Base-by-base conservation (phyloP, 2,329 filamentous ascomycete genomes). In the Cercospora canescens region DNA sequence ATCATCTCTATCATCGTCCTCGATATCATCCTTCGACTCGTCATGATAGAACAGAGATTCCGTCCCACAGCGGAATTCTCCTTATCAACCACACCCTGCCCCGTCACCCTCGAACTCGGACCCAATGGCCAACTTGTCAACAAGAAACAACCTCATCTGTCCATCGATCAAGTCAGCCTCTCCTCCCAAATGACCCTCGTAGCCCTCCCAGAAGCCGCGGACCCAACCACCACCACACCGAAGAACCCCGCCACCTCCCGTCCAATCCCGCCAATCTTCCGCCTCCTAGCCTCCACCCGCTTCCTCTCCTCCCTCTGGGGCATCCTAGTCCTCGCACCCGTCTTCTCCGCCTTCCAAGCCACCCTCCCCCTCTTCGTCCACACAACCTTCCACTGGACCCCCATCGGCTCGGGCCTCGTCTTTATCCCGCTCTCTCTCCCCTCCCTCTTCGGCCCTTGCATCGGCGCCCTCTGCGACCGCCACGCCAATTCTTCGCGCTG, bases 361-460 rank as follows among this genome's bases (percentile, higher is more conserved):
- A 65, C 67, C 12, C 64, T 74, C 0, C 70, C 72, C 6, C 56
- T 74, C 54, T 45, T 64, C 34, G 66, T 71, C 16, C 30, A 66
- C 56, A 24, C 28, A 4, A 66, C 60, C n/a, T 72, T 74, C 52
- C 60, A 60, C 50, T 74, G 71, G 71, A 57, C 64, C 26, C 52
- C 67, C 8, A 67, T 59, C 14, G 67, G 67, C 8, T 66, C 62
- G 11, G 72, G 71, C 16, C 67, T 73, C n/a, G 70, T 72, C 37
- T 74, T 73, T 69, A 39, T 74, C 24, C 70, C 70, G 1, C 45
- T 74, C 8, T 66, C 67, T 8, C 57, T 67, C 8, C 72, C 71
- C 14, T 65, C 70, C 2, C 39, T 73, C 9, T 59, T 73, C 24
- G 72, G 72, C 8, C 71, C 70, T 2, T 30, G 70, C n/a, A 62